Conservation (phyloP, 2,329 filamentous ascomycete species). For the Trichoderma atrobrunneum region DNA sequence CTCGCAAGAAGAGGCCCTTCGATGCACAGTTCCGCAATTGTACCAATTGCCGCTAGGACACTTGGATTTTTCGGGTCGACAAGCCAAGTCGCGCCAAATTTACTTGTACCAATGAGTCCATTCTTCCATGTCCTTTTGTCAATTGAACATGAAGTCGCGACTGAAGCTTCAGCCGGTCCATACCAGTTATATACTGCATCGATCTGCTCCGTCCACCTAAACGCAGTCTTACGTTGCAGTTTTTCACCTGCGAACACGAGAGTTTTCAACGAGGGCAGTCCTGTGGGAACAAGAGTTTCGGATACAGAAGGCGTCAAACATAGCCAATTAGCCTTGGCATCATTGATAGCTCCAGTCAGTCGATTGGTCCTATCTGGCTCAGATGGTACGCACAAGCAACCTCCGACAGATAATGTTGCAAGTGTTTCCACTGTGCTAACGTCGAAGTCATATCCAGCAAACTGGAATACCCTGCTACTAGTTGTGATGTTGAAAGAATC, state of each 20-base stretch:
- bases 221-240: not conserved
- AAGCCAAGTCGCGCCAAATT: not conserved
- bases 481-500: not conserved
- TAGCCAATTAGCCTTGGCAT: not conserved
- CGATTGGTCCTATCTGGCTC: not conserved
- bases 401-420: not conserved
- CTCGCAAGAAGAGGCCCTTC: conserved; percentile 7
- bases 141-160: not conserved
- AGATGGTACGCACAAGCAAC: conserved; percentile 9
- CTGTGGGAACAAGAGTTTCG: not conserved
- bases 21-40: not conserved
- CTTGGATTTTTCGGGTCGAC: not conserved
- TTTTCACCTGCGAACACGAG: conserved; percentile 3
- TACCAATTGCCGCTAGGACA: not conserved
- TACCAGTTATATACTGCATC: conserved; percentile 5
- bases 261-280: not conserved
- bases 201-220: not conserved
- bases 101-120: not conserved
- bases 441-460: conserved; percentile 13
- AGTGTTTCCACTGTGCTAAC: not conserved
- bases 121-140: not conserved
- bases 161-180: conserved; percentile 3
- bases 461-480: conserved; percentile 4
- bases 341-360: not conserved
- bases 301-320: conserved; percentile 7